A percentile compares a stretch with the other conserved stretches of the same genome.
Conservation (phyloP, 805 yeast genomes). For the Blastobotrys peoriensis region DNA sequence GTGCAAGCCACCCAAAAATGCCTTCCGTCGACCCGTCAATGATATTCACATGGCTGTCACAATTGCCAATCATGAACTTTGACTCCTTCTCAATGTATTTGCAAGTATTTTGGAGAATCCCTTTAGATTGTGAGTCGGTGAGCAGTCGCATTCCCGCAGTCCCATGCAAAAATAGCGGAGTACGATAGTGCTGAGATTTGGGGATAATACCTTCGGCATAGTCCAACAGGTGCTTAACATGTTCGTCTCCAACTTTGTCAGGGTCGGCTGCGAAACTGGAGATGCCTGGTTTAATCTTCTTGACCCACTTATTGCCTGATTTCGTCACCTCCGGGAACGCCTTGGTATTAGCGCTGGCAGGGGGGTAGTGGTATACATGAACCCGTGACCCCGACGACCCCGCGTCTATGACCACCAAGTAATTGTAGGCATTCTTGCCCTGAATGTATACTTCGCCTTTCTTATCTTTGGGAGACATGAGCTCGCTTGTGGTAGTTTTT, state of each 20-base stretch:
- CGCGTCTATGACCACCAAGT: constrained; percentile 70
- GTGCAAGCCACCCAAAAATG: constrained; percentile 88
- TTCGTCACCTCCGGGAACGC: constrained; percentile 19
- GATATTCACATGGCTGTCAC: constrained; percentile 68
- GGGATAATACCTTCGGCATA: constrained; percentile 74
- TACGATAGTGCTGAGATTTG: constrained; percentile 45
- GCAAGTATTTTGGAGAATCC: constrained; percentile 59
- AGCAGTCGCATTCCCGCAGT: constrained; percentile 95
- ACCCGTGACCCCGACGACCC: constrained; percentile 90
- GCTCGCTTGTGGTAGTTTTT: too few species aligned
- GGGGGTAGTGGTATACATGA: constrained; percentile 56
- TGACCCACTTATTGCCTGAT: constrained; percentile 48
- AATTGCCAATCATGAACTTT: constrained; percentile 49
- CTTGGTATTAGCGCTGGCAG: constrained; percentile 13
- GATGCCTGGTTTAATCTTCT: constrained; percentile 74
- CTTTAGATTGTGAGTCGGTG: constrained; percentile 44
- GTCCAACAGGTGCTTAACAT: constrained; percentile 56
- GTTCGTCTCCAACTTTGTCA: constrained; percentile 59
- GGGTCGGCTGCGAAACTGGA: constrained; percentile 57
- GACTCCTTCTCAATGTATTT: constrained; percentile 46
- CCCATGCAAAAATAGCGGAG: constrained; percentile 84
- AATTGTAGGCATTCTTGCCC: constrained; percentile 17
- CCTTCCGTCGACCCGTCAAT: constrained; percentile 96
- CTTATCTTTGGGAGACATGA: neutral
- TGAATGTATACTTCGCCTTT: neutral